Base-by-base conservation (phyloP, 305 asterid species). In the Andrographis paniculata region DNA sequence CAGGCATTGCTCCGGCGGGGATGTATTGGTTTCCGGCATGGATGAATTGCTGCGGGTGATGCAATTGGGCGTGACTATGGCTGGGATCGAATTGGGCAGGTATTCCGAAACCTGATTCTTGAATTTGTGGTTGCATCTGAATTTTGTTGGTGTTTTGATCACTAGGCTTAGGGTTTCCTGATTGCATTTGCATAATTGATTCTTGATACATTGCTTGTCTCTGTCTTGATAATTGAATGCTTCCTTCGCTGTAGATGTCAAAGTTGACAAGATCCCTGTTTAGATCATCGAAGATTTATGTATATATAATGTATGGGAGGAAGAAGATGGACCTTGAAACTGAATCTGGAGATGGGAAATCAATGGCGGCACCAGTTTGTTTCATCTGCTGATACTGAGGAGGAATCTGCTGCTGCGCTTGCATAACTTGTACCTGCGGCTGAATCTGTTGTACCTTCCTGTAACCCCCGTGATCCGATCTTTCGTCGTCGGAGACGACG, bases 271-370 rank as follows among this genome's bases (percentile, higher is more conserved):
- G 2, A 20, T 2, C 59, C 48, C 47, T 57, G 42, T 46, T 64
- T 56, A 62, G 58, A 50, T 54, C 55, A 20, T 13, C 47, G 40
- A 58, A 17, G n/a, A n/a, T n/a, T n/a, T n/a, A n/a, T n/a, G n/a
- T n/a, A n/a, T n/a, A n/a, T n/a, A n/a, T n/a, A n/a, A n/a, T n/a
- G n/a, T n/a, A n/a, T n/a, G n/a, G n/a, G n/a, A n/a, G n/a, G n/a
- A n/a, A n/a, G n/a, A n/a, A n/a, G n/a, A n/a, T n/a, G 50, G 69
- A 84, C 97, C 97, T 85, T 38, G 95, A 82, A 51, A 74, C 85
- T 49, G 94, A 79, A 71, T 75, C 92, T 52, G 93, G 94, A 37
- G 95, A 87, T 44, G 82, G 77, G 63, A 76, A 59, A 45, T 88
- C 95, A 55, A 66, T 45, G 16, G 59, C 68, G 20, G 53, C 72